A percentile compares a stretch with the other conserved stretches of the same genome.
Evolutionary conservation across 352 stramenopile genomes (phyloP).

Genomic region (Halophytophthora polymorphica): DNA sequence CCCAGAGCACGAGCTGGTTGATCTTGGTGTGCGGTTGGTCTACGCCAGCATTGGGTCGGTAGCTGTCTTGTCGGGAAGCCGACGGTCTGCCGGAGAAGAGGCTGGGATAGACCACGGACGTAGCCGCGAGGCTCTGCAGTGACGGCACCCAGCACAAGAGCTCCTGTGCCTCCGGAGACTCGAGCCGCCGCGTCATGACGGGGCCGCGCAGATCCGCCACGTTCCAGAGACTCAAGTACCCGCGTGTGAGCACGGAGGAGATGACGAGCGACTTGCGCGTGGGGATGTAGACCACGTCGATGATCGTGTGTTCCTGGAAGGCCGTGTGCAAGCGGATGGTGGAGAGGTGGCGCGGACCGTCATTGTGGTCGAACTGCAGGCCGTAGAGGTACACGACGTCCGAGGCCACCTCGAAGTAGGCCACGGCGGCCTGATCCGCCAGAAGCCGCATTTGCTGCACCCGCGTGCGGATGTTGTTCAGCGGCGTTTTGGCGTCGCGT

Average conservation of each 20-base stretch:
- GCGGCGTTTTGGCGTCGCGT: constrained; percentile 46
- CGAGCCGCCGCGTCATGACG: constrained; percentile 62
- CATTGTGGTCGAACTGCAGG: constrained; percentile 59
- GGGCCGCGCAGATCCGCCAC: constrained; percentile 46
- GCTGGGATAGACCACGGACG: constrained; percentile 45
- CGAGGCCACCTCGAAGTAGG: constrained; percentile 62
- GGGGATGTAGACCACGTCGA: constrained; percentile 59
- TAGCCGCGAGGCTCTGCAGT: constrained; percentile 46
- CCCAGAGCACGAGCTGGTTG: constrained; percentile 57
- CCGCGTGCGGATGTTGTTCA: constrained; percentile 39
- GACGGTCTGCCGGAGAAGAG: constrained; percentile 15
- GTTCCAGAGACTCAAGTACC: constrained; percentile 63
- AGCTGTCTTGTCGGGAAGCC: constrained; percentile 20
- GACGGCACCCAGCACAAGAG: constrained; percentile 53
- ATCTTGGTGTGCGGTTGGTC: constrained; percentile 41
- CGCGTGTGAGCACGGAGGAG: constrained; percentile 49
- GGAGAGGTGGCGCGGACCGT: constrained; percentile 54
- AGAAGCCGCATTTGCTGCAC: constrained; percentile 57
- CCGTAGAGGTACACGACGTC: constrained; percentile 72
- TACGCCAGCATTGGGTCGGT: constrained; percentile 25
- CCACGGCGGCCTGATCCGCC: constrained; percentile 47
- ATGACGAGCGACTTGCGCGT: constrained; percentile 40
- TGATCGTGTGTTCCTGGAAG: constrained; percentile 65
- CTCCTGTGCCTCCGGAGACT: constrained; percentile 50
- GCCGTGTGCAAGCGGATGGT: constrained; percentile 70